Evolutionary conservation across 768 basidiomycete species (phyloP).

Genomic region (Ramaria rubella): DNA sequence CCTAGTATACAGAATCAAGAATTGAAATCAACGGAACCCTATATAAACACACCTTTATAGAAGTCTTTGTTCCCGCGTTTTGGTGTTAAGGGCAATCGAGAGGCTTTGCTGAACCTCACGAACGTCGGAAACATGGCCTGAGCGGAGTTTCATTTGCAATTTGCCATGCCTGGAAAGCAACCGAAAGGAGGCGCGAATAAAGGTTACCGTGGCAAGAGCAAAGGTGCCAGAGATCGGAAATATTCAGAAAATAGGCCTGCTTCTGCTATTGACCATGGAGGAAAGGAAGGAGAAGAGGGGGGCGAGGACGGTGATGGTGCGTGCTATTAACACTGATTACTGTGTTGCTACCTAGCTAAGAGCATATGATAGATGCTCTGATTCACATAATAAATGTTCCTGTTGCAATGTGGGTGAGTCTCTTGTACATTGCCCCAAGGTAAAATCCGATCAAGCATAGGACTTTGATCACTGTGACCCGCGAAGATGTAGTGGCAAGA

Average conservation of each 20-base stretch:
- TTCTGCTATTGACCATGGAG: constrained; percentile 41
- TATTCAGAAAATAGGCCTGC: constrained; percentile 41
- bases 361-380: constrained; percentile 17
- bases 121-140: constrained; percentile 60
- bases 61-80: constrained; percentile 93
- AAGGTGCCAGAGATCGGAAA: background rate
- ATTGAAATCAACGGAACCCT: background rate
- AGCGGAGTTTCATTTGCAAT: constrained; percentile 8
- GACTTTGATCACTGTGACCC: constrained; percentile 99
- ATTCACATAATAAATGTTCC: constrained; percentile 45
- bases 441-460: constrained; percentile 34
- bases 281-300: background rate
- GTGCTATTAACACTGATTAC: background rate
- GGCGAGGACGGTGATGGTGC: background rate
- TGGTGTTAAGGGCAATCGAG: constrained; percentile 70
- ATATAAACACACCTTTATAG: constrained; percentile 75
- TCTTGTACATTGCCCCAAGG: background rate
- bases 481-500: constrained; percentile 80
- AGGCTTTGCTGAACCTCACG: constrained; percentile 73
- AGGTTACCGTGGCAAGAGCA: background rate
- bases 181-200: background rate
- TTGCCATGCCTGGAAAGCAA: background rate
- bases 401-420: constrained; percentile 93
- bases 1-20: constrained; percentile 36
- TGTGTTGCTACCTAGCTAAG: too few species aligned